phyloP scores from a whole-genome alignment of 2,329 filamentous ascomycete genomes.

The Diaporthe sp. region DNA sequence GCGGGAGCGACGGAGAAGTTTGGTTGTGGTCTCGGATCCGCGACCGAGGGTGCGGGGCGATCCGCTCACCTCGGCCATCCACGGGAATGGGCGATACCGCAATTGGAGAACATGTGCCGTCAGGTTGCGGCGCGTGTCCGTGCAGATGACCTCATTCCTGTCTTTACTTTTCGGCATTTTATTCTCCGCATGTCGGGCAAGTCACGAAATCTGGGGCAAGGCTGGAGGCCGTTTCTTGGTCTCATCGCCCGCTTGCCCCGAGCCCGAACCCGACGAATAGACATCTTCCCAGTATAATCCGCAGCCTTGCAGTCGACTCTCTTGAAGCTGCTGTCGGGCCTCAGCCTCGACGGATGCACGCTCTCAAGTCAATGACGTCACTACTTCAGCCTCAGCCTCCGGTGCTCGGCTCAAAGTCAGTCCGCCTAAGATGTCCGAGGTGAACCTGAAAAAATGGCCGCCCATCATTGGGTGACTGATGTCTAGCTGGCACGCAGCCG shows the following conservation, averaged over 20 bases:
- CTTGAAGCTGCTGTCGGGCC: not conserved
- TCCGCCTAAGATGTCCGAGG: conserved; percentile 38
- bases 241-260: not conserved
- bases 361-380: conserved; percentile 23
- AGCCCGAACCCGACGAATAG: not conserved
- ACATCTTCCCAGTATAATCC: not conserved
- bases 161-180: not conserved
- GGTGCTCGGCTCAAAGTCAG: conserved; percentile 39
- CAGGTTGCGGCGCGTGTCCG: not conserved
- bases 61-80: not conserved
- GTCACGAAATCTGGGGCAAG: not conserved
- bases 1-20: not conserved
- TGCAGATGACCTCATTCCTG: not conserved
- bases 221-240: not conserved
- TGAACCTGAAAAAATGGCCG: not conserved
- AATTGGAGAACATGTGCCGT: not conserved
- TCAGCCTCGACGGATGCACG: not conserved
- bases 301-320: not conserved
- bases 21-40: conserved; percentile 1
- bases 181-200: not conserved
- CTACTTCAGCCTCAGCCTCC: conserved; percentile 15
- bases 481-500: conserved; percentile 1
- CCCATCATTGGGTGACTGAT: not conserved
- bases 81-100: not conserved
- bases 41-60: not conserved